phyloP scores from a whole-genome alignment of 1,284 basidiomycete species.

The Inonotus obliquus region DNA sequence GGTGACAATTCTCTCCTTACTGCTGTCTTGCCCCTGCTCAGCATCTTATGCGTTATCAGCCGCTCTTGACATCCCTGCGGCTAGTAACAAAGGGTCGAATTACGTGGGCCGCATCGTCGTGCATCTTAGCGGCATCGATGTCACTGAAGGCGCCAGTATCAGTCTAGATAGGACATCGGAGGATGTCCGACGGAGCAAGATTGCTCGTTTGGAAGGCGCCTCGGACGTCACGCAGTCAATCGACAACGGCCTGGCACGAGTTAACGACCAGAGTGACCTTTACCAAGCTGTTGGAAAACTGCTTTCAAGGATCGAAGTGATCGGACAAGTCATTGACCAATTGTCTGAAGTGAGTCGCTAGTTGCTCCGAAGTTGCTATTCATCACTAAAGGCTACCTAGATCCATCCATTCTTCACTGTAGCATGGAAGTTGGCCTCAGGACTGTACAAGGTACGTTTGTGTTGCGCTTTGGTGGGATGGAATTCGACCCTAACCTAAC shows the following conservation, averaged over 20 bases:
- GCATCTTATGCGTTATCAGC: too few relatives aligned
- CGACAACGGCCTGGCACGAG: background rate
- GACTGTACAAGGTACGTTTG: constrained; percentile 1
- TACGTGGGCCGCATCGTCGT: background rate
- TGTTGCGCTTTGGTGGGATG: background rate
- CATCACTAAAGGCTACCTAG: background rate
- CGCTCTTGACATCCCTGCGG: background rate
- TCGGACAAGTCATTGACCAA: background rate
- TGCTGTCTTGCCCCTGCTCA: too few relatives aligned
- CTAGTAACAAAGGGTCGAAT: background rate
- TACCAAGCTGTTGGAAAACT: background rate
- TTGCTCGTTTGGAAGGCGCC: background rate
- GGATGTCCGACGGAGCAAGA: background rate
- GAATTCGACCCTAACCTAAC: background rate
- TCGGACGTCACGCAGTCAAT: background rate
- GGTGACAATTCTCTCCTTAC: background rate
- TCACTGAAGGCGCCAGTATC: background rate
- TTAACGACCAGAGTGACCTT: background rate
- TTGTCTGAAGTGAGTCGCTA: background rate
- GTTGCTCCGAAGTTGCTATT: background rate
- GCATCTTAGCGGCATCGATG: background rate
- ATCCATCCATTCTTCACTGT: background rate
- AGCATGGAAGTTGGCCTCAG: background rate
- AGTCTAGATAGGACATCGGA: background rate
- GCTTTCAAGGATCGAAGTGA: background rate